Evolutionary conservation across 139 green algal species (phyloP).

Genomic region (Chlorella vulgaris): DNA sequence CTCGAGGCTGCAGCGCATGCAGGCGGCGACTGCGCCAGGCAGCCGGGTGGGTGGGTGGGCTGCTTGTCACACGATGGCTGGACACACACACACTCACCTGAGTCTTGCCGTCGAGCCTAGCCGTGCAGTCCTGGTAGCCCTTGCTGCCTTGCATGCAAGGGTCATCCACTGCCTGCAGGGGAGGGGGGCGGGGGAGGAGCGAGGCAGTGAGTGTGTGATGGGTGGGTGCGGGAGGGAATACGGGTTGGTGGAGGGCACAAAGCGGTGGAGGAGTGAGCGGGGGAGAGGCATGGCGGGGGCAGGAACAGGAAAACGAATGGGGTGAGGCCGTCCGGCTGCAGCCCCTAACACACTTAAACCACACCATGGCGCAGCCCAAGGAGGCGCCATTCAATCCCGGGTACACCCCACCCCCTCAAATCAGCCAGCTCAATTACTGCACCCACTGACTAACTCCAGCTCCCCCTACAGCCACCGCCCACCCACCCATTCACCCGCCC

Average conservation of each 20-base stretch:
- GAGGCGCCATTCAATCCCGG: no score
- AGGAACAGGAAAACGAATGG: no score
- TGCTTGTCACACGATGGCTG: no score
- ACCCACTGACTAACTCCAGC: neutral
- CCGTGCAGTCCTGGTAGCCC: constrained; percentile 66
- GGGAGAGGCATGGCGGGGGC: no score
- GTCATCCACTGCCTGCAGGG: constrained; percentile 53
- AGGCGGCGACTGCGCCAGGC: no score
- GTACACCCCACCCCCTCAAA: no score
- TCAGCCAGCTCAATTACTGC: neutral
- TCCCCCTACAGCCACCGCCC: neutral
- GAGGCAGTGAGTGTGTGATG: neutral
- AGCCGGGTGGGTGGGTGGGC: no score
- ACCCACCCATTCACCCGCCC: neutral
- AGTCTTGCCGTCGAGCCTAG: constrained; percentile 62
- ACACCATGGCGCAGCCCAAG: no score
- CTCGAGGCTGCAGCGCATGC: no score
- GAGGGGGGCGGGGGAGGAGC: neutral
- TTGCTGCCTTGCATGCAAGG: constrained; percentile 65
- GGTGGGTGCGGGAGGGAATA: neutral
- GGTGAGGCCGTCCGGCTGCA: no score
- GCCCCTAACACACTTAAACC: no score
- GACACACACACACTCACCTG: neutral
- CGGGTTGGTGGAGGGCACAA: neutral
- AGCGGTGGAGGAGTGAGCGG: neutral